Conservation (phyloP, 306 rosid species). For the Vicia sativa region DNA sequence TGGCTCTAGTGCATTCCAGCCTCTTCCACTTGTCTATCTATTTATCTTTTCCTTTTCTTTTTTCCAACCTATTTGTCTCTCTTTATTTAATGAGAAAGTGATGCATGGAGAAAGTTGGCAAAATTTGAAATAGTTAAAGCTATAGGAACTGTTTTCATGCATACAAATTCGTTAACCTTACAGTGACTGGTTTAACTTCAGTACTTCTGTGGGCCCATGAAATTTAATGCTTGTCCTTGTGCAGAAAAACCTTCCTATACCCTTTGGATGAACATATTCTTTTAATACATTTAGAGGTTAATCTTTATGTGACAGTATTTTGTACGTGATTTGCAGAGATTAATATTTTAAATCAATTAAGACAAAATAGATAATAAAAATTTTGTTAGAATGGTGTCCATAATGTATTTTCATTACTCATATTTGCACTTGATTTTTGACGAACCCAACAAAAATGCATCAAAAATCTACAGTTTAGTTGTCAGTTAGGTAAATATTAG, state of each 20-base stretch:
- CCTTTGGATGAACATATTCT: constrained; percentile 34
- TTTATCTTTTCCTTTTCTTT: constrained; percentile 19
- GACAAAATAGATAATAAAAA: neutral
- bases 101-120: constrained; percentile 20
- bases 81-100: constrained; percentile 36
- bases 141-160: constrained; percentile 25
- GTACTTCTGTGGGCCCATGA: constrained; percentile 39
- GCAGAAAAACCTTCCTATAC: constrained; percentile 30
- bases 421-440: neutral
- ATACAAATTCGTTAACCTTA: constrained; percentile 14
- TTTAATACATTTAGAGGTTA: no score
- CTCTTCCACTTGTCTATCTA: constrained; percentile 27
- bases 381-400: neutral
- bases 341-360: neutral
- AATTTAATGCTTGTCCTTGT: constrained; percentile 38
- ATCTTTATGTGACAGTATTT: neutral
- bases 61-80: constrained; percentile 23
- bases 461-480: neutral
- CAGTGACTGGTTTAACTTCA: constrained; percentile 7
- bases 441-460: neutral
- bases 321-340: neutral
- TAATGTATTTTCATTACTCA: neutral
- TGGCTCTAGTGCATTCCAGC: constrained; percentile 35
- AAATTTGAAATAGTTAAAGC: constrained; percentile 16
- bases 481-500: constrained; percentile 10